Evolutionary conservation across 768 basidiomycete species (phyloP).

Genomic region (Boletus rex-veris): DNA sequence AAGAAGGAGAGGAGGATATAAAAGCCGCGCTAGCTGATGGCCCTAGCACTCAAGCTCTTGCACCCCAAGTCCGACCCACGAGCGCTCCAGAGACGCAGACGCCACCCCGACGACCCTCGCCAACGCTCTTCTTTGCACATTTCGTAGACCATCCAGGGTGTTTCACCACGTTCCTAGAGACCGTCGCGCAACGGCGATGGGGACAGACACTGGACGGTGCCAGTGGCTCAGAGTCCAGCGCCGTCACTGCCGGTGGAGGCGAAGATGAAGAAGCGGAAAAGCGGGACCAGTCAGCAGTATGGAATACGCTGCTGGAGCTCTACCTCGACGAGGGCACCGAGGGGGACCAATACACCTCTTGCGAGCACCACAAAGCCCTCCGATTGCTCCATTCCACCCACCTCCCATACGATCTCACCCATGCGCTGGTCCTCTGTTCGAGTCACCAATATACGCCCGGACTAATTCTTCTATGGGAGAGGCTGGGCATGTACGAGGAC

Average conservation of each 20-base stretch:
- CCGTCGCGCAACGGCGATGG: slow-evolving; percentile 78
- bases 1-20: slow-evolving; percentile 18
- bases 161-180: slow-evolving; percentile 86
- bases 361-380: slow-evolving; percentile 58
- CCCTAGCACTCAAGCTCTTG: slow-evolving; percentile 17
- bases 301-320: slow-evolving; percentile 94
- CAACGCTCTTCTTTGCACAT: slow-evolving; percentile 86
- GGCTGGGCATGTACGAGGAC: slow-evolving; percentile 94
- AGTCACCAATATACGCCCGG: slow-evolving; percentile 79
- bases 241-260: slow-evolving; percentile 13
- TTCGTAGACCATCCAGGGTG: slow-evolving; percentile 86
- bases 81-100: slow-evolving; percentile 20
- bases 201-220: slow-evolving; percentile 58
- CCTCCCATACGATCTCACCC: slow-evolving; percentile 81
- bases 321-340: slow-evolving; percentile 56
- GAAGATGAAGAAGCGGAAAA: slow-evolving; percentile 51
- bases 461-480: slow-evolving; percentile 88
- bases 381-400: slow-evolving; percentile 57
- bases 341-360: slow-evolving; percentile 18
- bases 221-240: slow-evolving; percentile 6
- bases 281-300: slow-evolving; percentile 77
- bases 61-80: slow-evolving; percentile 5
- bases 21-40: slow-evolving; percentile 23
- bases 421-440: slow-evolving; percentile 94
- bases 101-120: slow-evolving; percentile 63